Conservation (phyloP, 352 stramenopile genomes). For the Globisporangium nagaii region DNA sequence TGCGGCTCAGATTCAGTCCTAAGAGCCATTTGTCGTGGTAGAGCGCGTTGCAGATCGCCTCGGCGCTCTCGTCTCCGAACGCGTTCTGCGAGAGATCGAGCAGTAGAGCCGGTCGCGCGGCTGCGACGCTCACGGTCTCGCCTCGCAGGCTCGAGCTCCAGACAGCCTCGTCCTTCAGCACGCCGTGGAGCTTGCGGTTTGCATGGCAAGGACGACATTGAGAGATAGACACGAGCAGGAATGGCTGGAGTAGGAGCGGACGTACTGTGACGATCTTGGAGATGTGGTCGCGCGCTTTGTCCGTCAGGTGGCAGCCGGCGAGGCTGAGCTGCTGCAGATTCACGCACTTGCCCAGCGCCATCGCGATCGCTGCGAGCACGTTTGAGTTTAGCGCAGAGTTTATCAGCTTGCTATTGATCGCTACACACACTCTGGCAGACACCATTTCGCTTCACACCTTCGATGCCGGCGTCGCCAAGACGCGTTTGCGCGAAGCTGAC, state of each 20-base stretch:
- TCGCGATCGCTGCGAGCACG: constrained; percentile 21
- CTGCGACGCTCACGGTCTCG: constrained; percentile 3
- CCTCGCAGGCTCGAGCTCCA: constrained; percentile 57
- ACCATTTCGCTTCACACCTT: no score
- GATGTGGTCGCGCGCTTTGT: constrained; percentile 43
- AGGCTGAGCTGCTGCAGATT: constrained; percentile 39
- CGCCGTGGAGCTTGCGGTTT: constrained; percentile 34
- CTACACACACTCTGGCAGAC: no score
- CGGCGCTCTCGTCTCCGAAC: constrained; percentile 29
- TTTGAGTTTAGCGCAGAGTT: no score
- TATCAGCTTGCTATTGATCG: no score
- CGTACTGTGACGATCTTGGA: constrained; percentile 52
- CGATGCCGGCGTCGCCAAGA: constrained; percentile 9
- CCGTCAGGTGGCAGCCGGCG: constrained; percentile 35
- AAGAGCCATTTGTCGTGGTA: constrained; percentile 67
- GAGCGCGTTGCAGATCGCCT: constrained; percentile 42
- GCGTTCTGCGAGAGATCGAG: constrained; percentile 47
- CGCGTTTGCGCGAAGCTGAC: constrained; percentile 13
- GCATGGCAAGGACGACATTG: background rate
- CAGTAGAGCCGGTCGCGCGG: constrained; percentile 17
- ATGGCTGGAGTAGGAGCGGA: background rate
- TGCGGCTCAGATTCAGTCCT: constrained; percentile 41
- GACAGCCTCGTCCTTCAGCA: constrained; percentile 40
- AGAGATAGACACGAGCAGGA: background rate
- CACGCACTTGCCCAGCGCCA: constrained; percentile 32